A percentile compares a stretch with the other conserved stretches of the same genome.
These are phyloP conservation scores for Taphrina confusa DNA, from an alignment of 1,139 yeast genomes.

Conservation along the genomic window DNA sequence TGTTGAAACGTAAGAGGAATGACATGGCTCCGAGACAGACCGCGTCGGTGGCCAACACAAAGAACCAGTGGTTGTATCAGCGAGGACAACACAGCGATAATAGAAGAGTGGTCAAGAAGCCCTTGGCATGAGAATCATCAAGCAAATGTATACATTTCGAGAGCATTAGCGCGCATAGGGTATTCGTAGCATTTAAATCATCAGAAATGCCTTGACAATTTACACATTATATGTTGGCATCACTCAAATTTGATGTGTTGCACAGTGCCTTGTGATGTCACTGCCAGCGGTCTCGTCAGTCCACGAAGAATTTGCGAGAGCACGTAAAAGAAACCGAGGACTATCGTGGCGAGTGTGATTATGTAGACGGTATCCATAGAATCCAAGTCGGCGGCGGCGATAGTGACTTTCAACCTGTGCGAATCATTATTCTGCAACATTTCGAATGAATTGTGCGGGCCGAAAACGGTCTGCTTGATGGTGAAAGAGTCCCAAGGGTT, in stretches of 20 bases:
- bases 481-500: constrained; percentile 28
- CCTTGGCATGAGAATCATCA: constrained; percentile 3
- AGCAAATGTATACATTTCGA: no score
- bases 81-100: constrained; percentile 12
- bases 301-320: background rate
- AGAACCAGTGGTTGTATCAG: constrained; percentile 26
- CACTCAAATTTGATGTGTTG: no score
- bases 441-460: constrained; percentile 2
- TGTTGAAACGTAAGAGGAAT: constrained; percentile 10
- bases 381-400: background rate
- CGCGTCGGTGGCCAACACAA: constrained; percentile 26
- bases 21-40: constrained; percentile 22
- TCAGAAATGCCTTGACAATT: no score
- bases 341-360: background rate
- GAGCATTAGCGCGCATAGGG: background rate
- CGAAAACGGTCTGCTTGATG: constrained; percentile 2
- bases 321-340: constrained; percentile 18
- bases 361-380: background rate
- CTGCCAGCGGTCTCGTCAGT: no score
- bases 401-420: background rate
- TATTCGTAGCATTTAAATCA: no score
- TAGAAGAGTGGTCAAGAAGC: constrained; percentile 22
- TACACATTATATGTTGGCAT: no score
- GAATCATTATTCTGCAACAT: background rate
- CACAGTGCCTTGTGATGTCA: no score